A percentile compares a stretch with the other conserved stretches of the same genome.
Conservation (phyloP, 495 filamentous ascomycete genomes). For the Sporormia fimetaria region DNA sequence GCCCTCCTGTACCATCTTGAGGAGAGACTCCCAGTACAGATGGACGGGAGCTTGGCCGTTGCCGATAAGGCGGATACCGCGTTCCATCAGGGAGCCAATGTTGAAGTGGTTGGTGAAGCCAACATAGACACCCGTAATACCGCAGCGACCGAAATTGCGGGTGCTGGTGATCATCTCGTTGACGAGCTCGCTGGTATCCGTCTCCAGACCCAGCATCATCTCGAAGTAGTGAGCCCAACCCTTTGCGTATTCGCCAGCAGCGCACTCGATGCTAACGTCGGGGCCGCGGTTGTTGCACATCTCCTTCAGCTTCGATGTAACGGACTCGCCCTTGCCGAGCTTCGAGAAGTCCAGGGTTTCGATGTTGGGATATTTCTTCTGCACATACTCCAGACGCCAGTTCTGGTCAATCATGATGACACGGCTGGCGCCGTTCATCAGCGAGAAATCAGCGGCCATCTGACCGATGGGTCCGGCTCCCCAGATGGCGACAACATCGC, state of each 20-base stretch:
- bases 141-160: slow-evolving; percentile 60
- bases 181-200: slow-evolving; percentile 73
- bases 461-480: slow-evolving; percentile 68
- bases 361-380: slow-evolving; percentile 49
- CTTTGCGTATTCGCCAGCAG: slow-evolving; percentile 76
- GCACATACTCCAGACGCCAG: slow-evolving; percentile 59
- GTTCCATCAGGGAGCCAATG: slow-evolving; percentile 77
- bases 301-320: slow-evolving; percentile 62
- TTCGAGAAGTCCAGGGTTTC: slow-evolving; percentile 49
- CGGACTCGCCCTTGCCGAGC: slow-evolving; percentile 43
- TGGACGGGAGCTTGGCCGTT: slow-evolving; percentile 81
- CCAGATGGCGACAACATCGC: slow-evolving; percentile 75
- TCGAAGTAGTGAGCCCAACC: slow-evolving; percentile 72
- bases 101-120: slow-evolving; percentile 77
- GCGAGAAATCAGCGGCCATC: slow-evolving; percentile 63
- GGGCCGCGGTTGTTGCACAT: slow-evolving; percentile 54
- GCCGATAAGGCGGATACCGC: slow-evolving; percentile 68
- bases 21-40: slow-evolving; percentile 66
- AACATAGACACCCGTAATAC: slow-evolving; percentile 73
- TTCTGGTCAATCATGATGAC: slow-evolving; percentile 77
- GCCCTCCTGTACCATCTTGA: slow-evolving; percentile 55
- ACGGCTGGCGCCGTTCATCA: slow-evolving; percentile 58
- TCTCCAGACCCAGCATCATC: slow-evolving; percentile 61
- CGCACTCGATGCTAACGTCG: slow-evolving; percentile 75
- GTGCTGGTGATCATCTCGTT: slow-evolving; percentile 82